Evolutionary conservation across 2,329 filamentous ascomycete genomes (phyloP).

Genomic region (Phialophora verrucosa): DNA sequence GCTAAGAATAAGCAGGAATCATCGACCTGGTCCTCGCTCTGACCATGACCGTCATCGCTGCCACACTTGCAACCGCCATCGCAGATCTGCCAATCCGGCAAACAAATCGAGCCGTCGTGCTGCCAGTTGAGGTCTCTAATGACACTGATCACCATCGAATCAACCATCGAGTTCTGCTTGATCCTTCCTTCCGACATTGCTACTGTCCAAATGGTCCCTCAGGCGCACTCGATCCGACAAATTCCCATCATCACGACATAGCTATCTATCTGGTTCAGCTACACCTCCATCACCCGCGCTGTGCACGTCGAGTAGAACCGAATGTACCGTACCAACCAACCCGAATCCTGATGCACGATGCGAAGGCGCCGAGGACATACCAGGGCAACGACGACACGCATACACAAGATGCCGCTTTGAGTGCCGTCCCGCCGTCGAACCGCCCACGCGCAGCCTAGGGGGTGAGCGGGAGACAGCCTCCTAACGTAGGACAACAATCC

Average conservation of each 20-base stretch:
- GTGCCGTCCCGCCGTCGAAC: background rate
- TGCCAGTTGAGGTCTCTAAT: background rate
- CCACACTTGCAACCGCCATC: background rate
- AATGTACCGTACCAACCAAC: no score
- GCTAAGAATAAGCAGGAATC: background rate
- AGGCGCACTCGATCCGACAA: background rate
- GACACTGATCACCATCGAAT: background rate
- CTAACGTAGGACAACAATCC: background rate
- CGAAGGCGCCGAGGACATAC: background rate
- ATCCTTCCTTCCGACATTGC: background rate
- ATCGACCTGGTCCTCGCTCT: background rate
- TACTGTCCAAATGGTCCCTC: background rate
- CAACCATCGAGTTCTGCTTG: background rate
- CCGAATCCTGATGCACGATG: no score
- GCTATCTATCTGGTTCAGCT: background rate
- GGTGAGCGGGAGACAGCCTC: background rate
- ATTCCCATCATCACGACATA: background rate
- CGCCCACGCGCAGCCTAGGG: background rate
- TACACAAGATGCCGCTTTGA: background rate
- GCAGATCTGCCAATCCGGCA: background rate
- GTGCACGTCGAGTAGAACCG: no score
- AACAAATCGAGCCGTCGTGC: background rate
- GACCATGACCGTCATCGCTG: conserved; percentile 8
- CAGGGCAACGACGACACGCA: background rate
- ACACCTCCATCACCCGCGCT: background rate